Conservation (phyloP, 1,139 yeast species). For the Suhomyces bribrorum region DNA sequence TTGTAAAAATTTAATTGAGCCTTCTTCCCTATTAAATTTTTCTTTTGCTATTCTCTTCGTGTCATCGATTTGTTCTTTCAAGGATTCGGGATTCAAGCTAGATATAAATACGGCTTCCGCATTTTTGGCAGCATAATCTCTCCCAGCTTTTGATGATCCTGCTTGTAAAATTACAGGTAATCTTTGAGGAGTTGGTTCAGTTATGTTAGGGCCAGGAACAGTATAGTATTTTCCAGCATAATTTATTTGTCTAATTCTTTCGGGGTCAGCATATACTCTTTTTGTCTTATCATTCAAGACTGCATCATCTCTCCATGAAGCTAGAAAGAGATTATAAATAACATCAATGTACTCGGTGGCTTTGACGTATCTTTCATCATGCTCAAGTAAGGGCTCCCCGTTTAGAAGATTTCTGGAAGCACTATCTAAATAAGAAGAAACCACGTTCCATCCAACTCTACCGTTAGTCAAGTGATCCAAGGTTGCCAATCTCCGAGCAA, state of each 20-base stretch:
- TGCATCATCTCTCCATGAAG: conserved; percentile 52
- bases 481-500: conserved; percentile 45
- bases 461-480: conserved; percentile 46
- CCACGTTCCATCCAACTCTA: conserved; percentile 49
- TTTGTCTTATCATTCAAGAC: conserved; percentile 27
- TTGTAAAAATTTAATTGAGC: conserved; percentile 37
- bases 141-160: conserved; percentile 48
- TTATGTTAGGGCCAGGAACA: conserved; percentile 47
- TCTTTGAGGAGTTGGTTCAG: conserved; percentile 48
- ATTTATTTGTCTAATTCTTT: conserved; percentile 41
- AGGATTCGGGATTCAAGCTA: conserved; percentile 28
- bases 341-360: conserved; percentile 47
- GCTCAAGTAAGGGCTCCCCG: conserved; percentile 37
- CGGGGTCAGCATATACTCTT: conserved; percentile 42
- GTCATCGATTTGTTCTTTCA: conserved; percentile 28
- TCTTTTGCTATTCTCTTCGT: conserved; percentile 31
- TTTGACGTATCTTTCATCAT: conserved; percentile 41
- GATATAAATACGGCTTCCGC: conserved; percentile 46
- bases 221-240: conserved; percentile 40
- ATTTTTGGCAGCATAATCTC: conserved; percentile 45
- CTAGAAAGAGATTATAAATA: conserved; percentile 38
- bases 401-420: conserved; percentile 42
- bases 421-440: conserved; percentile 42
- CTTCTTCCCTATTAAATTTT: conserved; percentile 35
- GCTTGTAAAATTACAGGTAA: conserved; percentile 50